Base-by-base conservation (phyloP, 2,329 filamentous ascomycete genomes). In the Botryotinia convoluta region DNA sequence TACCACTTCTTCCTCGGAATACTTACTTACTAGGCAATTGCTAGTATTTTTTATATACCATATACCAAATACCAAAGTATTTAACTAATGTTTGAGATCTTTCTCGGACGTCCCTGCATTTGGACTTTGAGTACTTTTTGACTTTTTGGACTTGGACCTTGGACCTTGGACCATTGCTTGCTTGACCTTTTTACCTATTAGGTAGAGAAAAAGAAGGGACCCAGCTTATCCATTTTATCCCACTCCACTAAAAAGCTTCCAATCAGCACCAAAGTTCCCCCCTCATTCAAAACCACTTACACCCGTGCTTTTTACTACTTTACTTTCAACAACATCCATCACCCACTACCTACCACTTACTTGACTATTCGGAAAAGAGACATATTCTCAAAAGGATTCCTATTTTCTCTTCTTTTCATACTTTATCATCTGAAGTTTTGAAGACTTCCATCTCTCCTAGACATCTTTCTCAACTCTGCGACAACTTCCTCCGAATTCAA, bases 141-240 rank as follows among this genome's bases (percentile, higher is more conserved):
- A 7, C 16, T 20, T 20, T 45, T 44, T 44, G 42, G 42, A 44
- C 42, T 16, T 7, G 16, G 42, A 44, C 18, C 42, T 48, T 48
- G 45, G 22, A 26, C 45, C 51, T n/a, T 54, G 48, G 22, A 14
- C 4, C 26, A 16, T n/a, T 54, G 51, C n/a, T 29, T 54, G n/a
- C 48, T 51, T 14, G 48, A 54, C 48, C 48, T n/a, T 7, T n/a
- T 14, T 7, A 54, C 48, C 48, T 7, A 16, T n/a, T 54, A 54
- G 26, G 26, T n/a, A 54, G 26, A 16, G 16, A 2, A 37, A 61
- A 37, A 61, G 32, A 37, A 61, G 59, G 59, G 59, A 37, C 48
- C 48, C 48, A 54, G 48, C 48, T 61, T 61, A 61, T 61, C 60
- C 61, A 29, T 44, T n/a, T n/a, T 39, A 63, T 42, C 61, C n/a